A percentile compares a stretch with the other conserved stretches of the same genome.
phyloP scores from a whole-genome alignment of 495 filamentous ascomycete species.

The Recurvomyces mirabilis region DNA sequence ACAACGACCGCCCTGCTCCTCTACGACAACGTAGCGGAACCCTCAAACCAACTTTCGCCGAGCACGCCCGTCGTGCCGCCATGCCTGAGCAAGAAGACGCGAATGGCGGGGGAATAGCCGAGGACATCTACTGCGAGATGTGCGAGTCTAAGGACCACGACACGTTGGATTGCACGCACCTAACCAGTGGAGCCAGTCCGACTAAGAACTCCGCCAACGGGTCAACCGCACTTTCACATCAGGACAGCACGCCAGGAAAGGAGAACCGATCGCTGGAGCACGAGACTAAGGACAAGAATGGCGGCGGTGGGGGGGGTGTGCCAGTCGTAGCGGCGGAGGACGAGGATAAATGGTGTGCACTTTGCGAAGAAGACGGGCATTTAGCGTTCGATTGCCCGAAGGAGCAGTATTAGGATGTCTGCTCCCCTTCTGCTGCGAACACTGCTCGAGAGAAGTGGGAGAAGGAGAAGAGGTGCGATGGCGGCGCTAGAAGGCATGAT shows the following conservation, averaged over 20 bases:
- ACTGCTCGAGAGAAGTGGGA: too few relatives aligned
- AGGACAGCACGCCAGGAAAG: constrained; percentile 31
- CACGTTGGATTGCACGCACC: constrained; percentile 17
- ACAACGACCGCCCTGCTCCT: constrained; percentile 1
- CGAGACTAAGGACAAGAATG: too few relatives aligned
- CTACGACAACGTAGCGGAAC: constrained; percentile 19
- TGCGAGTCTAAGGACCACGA: constrained; percentile 18
- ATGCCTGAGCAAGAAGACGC: not conserved
- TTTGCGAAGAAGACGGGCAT: constrained; percentile 93
- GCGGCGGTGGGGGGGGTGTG: too few relatives aligned
- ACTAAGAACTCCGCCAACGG: not conserved
- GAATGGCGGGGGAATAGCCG: not conserved
- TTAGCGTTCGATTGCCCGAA: constrained; percentile 22
- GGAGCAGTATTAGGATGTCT: constrained; percentile 21
- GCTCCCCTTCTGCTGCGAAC: not conserved
- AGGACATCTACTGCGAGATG: constrained; percentile 20
- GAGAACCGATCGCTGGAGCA: too few relatives aligned
- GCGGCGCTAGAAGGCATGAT: too few relatives aligned
- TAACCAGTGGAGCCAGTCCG: not conserved
- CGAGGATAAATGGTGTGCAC: constrained; percentile 84
- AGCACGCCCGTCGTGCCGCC: constrained; percentile 6
- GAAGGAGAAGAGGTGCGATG: too few relatives aligned
- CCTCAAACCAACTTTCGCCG: constrained; percentile 14
- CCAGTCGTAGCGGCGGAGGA: constrained; percentile 40
- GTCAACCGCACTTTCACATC: too few relatives aligned